A percentile compares a stretch with the other conserved stretches of the same genome.
Evolutionary conservation across 768 basidiomycete species (phyloP).

Genomic region (Asterophora parasitica): DNA sequence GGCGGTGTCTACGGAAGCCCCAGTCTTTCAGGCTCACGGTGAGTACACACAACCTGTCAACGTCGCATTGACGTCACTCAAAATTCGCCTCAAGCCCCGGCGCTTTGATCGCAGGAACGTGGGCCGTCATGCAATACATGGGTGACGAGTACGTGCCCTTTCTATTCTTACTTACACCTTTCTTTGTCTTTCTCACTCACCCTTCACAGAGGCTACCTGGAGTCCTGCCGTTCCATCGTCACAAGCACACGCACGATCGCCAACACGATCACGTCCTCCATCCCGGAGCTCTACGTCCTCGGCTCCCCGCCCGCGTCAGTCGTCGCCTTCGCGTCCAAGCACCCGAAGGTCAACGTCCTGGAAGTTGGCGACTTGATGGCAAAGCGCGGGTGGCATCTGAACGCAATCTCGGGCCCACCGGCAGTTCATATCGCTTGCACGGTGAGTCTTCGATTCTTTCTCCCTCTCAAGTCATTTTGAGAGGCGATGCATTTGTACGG

Average conservation of each 20-base stretch:
- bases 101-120: constrained; percentile 88
- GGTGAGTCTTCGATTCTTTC: constrained; percentile 39
- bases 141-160: constrained; percentile 65
- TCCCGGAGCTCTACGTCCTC: constrained; percentile 83
- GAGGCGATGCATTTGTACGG: too few relatives aligned
- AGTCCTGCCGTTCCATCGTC: constrained; percentile 82
- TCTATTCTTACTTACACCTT: neutral
- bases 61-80: neutral
- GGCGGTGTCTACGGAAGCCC: constrained; percentile 92
- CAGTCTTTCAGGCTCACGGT: constrained; percentile 88
- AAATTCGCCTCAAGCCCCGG: constrained; percentile 58
- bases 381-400: constrained; percentile 87
- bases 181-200: constrained; percentile 4
- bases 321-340: constrained; percentile 77
- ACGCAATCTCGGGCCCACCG: constrained; percentile 71
- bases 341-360: constrained; percentile 63
- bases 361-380: constrained; percentile 90
- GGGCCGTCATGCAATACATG: constrained; percentile 95
- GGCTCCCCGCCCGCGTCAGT: constrained; percentile 89
- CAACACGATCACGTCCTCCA: constrained; percentile 54
- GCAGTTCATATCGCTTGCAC: constrained; percentile 94
- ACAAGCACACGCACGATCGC: constrained; percentile 67
- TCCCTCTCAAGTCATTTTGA: neutral
- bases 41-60: constrained; percentile 16
- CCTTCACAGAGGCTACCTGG: constrained; percentile 71